Base-by-base conservation (phyloP, 192 early-diverging fungal genomes). In the Podila epigama region DNA sequence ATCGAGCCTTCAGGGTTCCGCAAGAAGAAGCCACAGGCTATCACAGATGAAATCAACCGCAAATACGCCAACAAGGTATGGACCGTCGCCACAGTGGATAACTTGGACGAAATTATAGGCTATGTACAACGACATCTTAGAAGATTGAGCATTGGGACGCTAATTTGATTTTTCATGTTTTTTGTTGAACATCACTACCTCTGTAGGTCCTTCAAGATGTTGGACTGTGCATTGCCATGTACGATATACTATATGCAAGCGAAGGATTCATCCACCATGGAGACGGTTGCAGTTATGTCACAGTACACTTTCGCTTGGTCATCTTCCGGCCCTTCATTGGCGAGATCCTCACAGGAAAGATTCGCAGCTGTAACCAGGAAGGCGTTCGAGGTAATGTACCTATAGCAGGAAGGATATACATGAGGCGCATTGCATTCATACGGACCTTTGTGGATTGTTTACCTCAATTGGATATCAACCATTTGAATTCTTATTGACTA, bases 11-110 rank as follows among this genome's bases (percentile, higher is more conserved):
- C 85, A 13, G 92, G 93, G 51, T 95, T 96, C 64, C 79, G 82
- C 42, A 95, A 95, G 75, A 68, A 85, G 13, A 88, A 92, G 52
- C 81, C 86, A 13, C 86, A 88, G 27, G 95, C 96, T 7, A 86
- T 98, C 20, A 89, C 89, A 25, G 92, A 96, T 62, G 93, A 93
- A 70, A 84, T 98, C 58, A 97, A 98, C 83, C 68, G 83, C 55
- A 98, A 97, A 75, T 98, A 94, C 67, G 85, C 96, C 68, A 98
- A 98, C 86, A 97, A 91, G 82, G 93, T 94, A 79, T 6, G 11
- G 28, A 55, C 16, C 25, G 22, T 67, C 20, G 9, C 10, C 8
- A 10, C 25, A 1, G 3, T 81, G 35, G n/a, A n/a, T n/a, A n/a
- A n/a, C n/a, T n/a, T n/a, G n/a, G n/a, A n/a, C n/a, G n/a, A n/a